Base-by-base conservation (phyloP, 2,329 filamentous ascomycete genomes). In the Daldinia sp. region DNA sequence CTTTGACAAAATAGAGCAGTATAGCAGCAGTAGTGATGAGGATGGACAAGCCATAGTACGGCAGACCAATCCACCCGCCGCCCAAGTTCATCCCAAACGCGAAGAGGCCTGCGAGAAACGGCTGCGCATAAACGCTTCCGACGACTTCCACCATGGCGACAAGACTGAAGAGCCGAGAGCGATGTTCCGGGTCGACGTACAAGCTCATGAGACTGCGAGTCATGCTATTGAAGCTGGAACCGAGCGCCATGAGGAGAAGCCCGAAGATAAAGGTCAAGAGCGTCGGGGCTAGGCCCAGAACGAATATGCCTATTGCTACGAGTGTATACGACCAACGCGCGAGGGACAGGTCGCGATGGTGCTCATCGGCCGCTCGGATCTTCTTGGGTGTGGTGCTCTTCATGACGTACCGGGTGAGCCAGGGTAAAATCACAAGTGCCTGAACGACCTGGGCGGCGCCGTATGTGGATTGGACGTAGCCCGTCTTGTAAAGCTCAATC, bases 121-220 rank as follows among this genome's bases (percentile, higher is more conserved):
- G 77, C 30, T 73, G 73, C 2, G 74, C 72, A 37, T 78, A 79
- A 5, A 78, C 67, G 23, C 63, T 69, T 6, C 77, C 77, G 28
- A 78, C 50, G 4, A 76, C 72, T 53, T 79, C 77, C 13, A 74
- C 69, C 71, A 79, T 77, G 13, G 72, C 74, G 3, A 76, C 73
- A 12, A 78, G 55, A 60, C 74, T 78, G 57, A 77, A 79, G 6
- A 79, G 73, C 1, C 77, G 73, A 3, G 77, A 76, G 0, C 75
- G 73, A 63, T 78, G 76, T 20, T 73, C 73, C 0, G 74, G 71
- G 30, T 75, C 73, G 9, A 79, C 73, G 63, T 77, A 78, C 12
- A 77, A 53, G 26, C 73, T 77, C 76, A 78, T 76, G 7, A 78
- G 56, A 44, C 76, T 78, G 35, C 72, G 70, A 1, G 68, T 67